These are phyloP conservation scores for Lagerstroemia speciosa DNA, from an alignment of 345 rosid genomes.

Conservation along the genomic window DNA sequence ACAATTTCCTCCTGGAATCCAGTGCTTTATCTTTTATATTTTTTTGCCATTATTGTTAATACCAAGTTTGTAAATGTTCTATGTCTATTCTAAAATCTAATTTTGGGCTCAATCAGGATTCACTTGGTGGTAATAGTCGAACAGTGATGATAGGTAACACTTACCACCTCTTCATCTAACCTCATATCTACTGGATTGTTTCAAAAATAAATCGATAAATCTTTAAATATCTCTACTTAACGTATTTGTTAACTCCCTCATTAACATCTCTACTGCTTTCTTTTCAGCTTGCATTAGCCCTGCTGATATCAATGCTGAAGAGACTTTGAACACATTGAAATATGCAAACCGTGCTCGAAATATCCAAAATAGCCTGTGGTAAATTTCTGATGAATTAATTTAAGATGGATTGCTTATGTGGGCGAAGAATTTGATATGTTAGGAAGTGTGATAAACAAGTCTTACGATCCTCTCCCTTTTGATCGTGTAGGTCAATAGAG, in stretches of 20 bases:
- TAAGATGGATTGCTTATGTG: constrained; percentile 1
- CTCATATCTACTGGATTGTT: background rate
- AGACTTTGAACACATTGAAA: constrained; percentile 89
- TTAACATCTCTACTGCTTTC: background rate
- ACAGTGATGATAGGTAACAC: constrained; percentile 97
- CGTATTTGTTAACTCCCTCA: background rate
- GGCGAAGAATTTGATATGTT: constrained; percentile 1
- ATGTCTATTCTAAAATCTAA: background rate
- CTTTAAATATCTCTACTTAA: background rate
- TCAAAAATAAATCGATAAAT: background rate
- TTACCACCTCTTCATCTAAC: background rate
- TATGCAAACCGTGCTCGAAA: constrained; percentile 99
- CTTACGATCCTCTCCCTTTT: constrained; percentile 5
- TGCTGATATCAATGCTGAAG: constrained; percentile 98
- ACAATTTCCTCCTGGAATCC: background rate
- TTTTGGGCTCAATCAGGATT: constrained; percentile 49
- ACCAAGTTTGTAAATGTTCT: background rate
- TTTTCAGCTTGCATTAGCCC: constrained; percentile 93
- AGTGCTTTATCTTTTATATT: background rate
- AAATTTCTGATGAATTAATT: constrained; percentile 30
- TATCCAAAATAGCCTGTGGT: constrained; percentile 94
- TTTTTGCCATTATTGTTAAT: background rate
- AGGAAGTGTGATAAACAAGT: background rate
- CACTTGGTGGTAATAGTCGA: constrained; percentile 99
- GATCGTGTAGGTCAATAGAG: constrained; percentile 68